Evolutionary conservation across 2,329 filamentous ascomycete species (phyloP).

Genomic region (Trichoderma sp.): DNA sequence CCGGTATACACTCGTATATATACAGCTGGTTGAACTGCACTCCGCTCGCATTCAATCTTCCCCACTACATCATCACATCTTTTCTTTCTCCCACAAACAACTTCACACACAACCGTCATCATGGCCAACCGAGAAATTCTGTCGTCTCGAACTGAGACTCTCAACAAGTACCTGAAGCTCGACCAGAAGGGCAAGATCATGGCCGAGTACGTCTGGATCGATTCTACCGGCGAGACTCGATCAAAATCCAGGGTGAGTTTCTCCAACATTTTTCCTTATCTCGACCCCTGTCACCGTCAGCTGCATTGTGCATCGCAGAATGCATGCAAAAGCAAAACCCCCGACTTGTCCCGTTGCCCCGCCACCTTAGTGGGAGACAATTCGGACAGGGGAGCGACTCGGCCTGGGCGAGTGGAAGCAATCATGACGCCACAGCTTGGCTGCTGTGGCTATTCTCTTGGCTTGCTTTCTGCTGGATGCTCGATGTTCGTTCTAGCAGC

Average conservation of each 20-base stretch:
- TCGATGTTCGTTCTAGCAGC: neutral
- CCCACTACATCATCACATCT: neutral
- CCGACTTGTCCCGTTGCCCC: slow-evolving; percentile 25
- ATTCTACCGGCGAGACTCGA: slow-evolving; percentile 77
- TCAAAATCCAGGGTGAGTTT: slow-evolving; percentile 92
- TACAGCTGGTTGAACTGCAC: neutral
- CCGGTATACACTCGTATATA: neutral
- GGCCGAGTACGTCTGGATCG: slow-evolving; percentile 98
- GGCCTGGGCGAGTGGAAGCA: neutral
- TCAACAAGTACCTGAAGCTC: slow-evolving; percentile 88
- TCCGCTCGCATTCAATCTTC: neutral
- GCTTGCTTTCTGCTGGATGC: neutral
- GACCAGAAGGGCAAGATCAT: slow-evolving; percentile 87
- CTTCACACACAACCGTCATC: neutral
- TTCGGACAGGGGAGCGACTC: neutral
- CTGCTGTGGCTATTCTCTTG: neutral
- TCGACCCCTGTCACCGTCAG: neutral
- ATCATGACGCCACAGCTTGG: neutral
- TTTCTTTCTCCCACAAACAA: neutral
- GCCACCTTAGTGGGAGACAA: neutral
- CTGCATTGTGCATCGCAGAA: slow-evolving; percentile 2
- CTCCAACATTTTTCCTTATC: slow-evolving; percentile 2
- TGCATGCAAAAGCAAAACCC: neutral
- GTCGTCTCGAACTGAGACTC: slow-evolving; percentile 42
- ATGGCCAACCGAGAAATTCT: slow-evolving; percentile 32